phyloP scores from a whole-genome alignment of 129 eudicot genomes.

The Flaveria robusta region DNA sequence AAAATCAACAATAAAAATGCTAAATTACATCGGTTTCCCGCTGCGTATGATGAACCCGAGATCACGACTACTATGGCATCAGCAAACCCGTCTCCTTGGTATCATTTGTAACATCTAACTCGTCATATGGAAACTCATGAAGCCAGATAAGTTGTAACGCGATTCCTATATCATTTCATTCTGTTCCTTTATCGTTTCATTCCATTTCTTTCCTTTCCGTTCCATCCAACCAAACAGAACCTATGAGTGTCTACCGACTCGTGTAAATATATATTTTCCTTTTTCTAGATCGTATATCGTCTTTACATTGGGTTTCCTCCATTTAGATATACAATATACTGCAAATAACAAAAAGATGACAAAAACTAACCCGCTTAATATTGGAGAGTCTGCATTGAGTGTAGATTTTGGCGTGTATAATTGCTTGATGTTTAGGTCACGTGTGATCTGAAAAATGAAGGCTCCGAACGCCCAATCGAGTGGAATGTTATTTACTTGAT shows the following conservation, averaged over 20 bases:
- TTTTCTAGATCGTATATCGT: conserved; percentile 93
- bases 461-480: conserved; percentile 98
- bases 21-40: conserved; percentile 39
- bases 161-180: neutral
- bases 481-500: conserved; percentile 70
- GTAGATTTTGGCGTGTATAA: conserved; percentile 36
- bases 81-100: conserved; percentile 26
- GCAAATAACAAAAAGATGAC: conserved; percentile 40
- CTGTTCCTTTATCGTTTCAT: conserved; percentile 2
- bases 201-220: neutral
- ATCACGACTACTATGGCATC: conserved; percentile 17
- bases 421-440: conserved; percentile 33
- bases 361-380: conserved; percentile 41
- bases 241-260: conserved; percentile 65
- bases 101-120: conserved; percentile 1
- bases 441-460: conserved; percentile 65
- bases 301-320: conserved; percentile 80
- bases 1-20: conserved; percentile 27
- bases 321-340: conserved; percentile 52
- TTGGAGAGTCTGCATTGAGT: conserved; percentile 34
- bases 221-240: conserved; percentile 21
- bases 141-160: neutral
- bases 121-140: conserved; percentile 24
- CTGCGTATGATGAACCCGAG: conserved; percentile 17
- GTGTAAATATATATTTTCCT: conserved; percentile 87